Percentiles rank a stretch among this genome's conserved stretches.
Evolutionary conservation across 2,329 filamentous ascomycete species (phyloP).

Genomic region (Fusarium domesticum): DNA sequence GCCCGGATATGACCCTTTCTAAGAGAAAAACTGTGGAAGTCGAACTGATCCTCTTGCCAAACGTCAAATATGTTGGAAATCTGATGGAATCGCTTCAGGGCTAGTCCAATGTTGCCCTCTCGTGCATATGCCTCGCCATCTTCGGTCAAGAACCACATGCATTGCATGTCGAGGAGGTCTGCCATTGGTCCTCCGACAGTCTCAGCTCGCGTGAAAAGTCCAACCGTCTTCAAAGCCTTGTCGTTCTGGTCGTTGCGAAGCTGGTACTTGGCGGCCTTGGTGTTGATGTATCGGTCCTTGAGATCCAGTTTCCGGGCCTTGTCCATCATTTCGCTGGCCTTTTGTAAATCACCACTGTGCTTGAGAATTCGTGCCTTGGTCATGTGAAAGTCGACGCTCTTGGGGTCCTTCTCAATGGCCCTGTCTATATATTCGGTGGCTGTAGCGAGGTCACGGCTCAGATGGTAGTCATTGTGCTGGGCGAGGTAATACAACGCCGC

Average conservation of each 20-base stretch:
- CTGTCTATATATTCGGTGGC: conserved; percentile 80
- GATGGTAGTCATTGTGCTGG: conserved; percentile 92
- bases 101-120: conserved; percentile 76
- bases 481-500: conserved; percentile 90
- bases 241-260: conserved; percentile 89
- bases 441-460: conserved; percentile 79
- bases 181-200: conserved; percentile 81
- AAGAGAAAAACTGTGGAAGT: conserved; percentile 97
- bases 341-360: conserved; percentile 74
- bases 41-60: conserved; percentile 98
- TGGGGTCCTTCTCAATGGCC: conserved; percentile 73
- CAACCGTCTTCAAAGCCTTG: conserved; percentile 80
- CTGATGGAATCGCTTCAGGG: conserved; percentile 86
- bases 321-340: conserved; percentile 86
- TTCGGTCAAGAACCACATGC: conserved; percentile 93
- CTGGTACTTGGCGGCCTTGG: conserved; percentile 95
- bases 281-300: conserved; percentile 96
- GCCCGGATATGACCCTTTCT: conserved; percentile 92
- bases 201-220: conserved; percentile 90
- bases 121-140: conserved; percentile 87
- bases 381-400: conserved; percentile 89
- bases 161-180: conserved; percentile 97
- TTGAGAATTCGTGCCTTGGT: conserved; percentile 95
- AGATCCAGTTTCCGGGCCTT: conserved; percentile 79
- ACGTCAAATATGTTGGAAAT: conserved; percentile 92